Percentiles rank a stretch among this genome's conserved stretches.
Evolutionary conservation across 176 grass and related monocot genomes (phyloP).

Genomic region (Carex cristatella): DNA sequence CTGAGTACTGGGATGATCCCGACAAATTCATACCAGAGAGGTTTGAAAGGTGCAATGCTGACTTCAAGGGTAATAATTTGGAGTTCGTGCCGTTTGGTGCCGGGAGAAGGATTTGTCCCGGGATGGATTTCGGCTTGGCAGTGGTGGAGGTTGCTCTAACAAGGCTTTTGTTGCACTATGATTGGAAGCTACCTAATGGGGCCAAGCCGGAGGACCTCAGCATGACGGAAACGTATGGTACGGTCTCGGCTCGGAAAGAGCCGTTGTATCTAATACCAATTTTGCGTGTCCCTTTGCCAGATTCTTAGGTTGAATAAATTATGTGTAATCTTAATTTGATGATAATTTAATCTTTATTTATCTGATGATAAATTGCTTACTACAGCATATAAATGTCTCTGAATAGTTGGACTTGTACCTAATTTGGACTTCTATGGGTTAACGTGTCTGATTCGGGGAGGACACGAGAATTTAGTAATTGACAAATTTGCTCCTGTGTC

Average conservation of each 20-base stretch:
- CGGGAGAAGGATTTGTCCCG: slow-evolving; percentile 17
- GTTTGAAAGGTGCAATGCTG: background rate
- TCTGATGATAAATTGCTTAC: background rate
- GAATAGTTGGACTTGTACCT: background rate
- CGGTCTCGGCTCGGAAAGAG: background rate
- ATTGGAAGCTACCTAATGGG: slow-evolving; percentile 10
- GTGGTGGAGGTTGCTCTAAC: background rate
- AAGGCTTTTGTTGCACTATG: slow-evolving; percentile 1
- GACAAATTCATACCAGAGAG: slow-evolving; percentile 12
- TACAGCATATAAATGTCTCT: background rate
- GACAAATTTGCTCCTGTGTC: no score
- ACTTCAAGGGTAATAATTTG: slow-evolving; percentile 14
- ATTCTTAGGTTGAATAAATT: background rate
- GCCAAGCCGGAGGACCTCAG: background rate
- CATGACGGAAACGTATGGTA: background rate
- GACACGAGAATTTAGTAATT: no score
- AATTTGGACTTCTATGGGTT: no score
- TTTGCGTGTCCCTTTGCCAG: background rate
- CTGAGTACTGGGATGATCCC: slow-evolving; percentile 3
- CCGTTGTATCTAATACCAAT: slow-evolving; percentile 5
- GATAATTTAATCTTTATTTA: background rate
- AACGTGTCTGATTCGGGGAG: no score
- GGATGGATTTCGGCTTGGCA: background rate
- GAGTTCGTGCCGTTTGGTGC: slow-evolving; percentile 12
- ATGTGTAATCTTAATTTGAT: background rate